Percentiles rank a stretch among this genome's conserved stretches.
Conservation (phyloP, 139 green algal genomes). For the Chlorella sp. region DNA sequence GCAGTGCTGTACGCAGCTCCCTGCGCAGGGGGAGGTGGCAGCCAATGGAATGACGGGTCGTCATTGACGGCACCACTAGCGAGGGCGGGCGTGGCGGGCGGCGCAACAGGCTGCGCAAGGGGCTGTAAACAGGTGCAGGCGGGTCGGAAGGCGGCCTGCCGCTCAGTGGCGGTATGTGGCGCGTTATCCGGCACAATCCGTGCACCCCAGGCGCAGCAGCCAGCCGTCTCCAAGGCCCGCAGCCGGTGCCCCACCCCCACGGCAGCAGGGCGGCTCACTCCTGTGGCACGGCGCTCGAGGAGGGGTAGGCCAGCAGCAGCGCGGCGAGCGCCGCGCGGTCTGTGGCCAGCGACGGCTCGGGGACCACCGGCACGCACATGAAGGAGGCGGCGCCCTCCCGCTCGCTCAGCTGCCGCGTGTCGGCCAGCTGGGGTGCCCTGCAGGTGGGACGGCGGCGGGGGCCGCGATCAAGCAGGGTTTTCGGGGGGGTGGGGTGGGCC, state of each 20-base stretch:
- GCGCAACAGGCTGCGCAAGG: background rate
- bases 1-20: slow-evolving; percentile 10
- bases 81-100: background rate
- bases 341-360: background rate
- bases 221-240: background rate
- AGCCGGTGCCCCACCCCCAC: background rate
- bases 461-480: background rate
- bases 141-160: background rate
- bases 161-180: too few relatives aligned
- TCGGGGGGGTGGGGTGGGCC: too few relatives aligned
- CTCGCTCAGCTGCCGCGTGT: background rate
- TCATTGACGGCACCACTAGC: background rate
- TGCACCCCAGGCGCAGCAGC: too few relatives aligned
- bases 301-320: slow-evolving; percentile 23
- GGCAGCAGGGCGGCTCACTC: background rate
- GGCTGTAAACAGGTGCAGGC: background rate
- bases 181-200: too few relatives aligned
- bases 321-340: background rate
- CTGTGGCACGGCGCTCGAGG: background rate
- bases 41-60: background rate
- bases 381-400: background rate
- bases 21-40: background rate
- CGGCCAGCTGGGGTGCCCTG: background rate
- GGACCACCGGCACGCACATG: background rate
- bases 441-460: background rate